Evolutionary conservation across 2,329 filamentous ascomycete genomes (phyloP).

Genomic region (Ustilaginoidea virens): DNA sequence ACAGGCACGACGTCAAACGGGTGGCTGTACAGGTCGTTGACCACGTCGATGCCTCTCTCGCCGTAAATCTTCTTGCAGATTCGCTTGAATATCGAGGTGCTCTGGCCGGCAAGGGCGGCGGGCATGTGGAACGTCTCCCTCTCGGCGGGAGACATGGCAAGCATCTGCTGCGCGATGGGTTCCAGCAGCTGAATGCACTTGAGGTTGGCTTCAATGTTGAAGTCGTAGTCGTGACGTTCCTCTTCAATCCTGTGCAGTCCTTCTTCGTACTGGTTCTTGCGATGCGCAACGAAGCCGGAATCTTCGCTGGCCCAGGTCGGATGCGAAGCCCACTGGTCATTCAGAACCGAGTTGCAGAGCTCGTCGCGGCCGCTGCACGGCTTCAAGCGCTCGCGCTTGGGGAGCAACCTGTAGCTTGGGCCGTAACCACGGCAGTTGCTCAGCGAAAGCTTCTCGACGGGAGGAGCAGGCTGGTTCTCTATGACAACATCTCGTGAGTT

Average conservation of each 20-base stretch:
- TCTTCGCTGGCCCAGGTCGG: constrained; percentile 98
- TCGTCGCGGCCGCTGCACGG: constrained; percentile 89
- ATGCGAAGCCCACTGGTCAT: constrained; percentile 97
- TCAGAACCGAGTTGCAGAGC: constrained; percentile 82
- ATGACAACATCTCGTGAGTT: constrained; percentile 64
- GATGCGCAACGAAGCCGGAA: constrained; percentile 90
- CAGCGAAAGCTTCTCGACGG: constrained; percentile 71
- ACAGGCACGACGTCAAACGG: constrained; percentile 83
- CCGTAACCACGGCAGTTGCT: constrained; percentile 93
- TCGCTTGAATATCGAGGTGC: constrained; percentile 90
- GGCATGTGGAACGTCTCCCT: constrained; percentile 65
- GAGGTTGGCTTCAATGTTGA: constrained; percentile 88
- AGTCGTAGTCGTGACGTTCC: constrained; percentile 96
- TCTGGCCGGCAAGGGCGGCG: constrained; percentile 74
- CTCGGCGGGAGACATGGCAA: constrained; percentile 61
- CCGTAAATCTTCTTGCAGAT: constrained; percentile 97
- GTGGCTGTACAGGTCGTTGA: constrained; percentile 69
- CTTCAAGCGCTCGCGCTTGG: constrained; percentile 80
- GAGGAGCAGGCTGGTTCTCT: constrained; percentile 61
- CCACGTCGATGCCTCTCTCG: constrained; percentile 70
- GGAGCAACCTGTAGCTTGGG: constrained; percentile 84
- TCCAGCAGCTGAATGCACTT: constrained; percentile 94
- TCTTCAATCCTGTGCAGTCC: constrained; percentile 92
- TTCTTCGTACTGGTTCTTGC: constrained; percentile 93
- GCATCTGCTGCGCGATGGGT: constrained; percentile 80